Conservation (phyloP, 306 rosid genomes). For the Trifolium fragiferum region DNA sequence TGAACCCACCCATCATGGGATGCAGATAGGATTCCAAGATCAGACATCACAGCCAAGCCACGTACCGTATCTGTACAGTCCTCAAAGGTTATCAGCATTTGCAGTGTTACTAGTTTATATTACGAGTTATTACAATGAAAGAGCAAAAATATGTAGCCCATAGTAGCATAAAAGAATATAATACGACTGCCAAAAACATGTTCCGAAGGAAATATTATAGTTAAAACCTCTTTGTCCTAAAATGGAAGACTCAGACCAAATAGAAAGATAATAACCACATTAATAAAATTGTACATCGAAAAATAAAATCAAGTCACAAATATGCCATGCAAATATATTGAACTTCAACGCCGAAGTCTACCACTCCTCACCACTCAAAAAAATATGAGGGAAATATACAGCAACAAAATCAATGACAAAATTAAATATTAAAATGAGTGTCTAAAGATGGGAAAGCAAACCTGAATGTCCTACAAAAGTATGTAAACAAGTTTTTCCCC, state of each 20-base stretch:
- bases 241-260: slow-evolving; percentile 1
- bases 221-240: slow-evolving; percentile 22
- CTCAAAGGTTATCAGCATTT: slow-evolving; percentile 41
- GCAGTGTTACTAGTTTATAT: slow-evolving; percentile 33
- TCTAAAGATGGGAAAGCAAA: slow-evolving; percentile 38
- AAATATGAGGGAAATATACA: slow-evolving; percentile 25
- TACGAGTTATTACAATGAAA: slow-evolving; percentile 1
- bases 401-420: background rate
- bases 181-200: slow-evolving; percentile 34
- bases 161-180: slow-evolving; percentile 26
- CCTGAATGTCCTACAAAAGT: slow-evolving; percentile 94
- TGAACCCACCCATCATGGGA: slow-evolving; percentile 91
- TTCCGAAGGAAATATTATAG: slow-evolving; percentile 16
- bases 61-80: slow-evolving; percentile 85
- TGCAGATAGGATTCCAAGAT: slow-evolving; percentile 83
- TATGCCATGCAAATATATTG: slow-evolving; percentile 20
- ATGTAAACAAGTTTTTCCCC: slow-evolving; percentile 73
- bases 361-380: slow-evolving; percentile 22
- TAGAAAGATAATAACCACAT: slow-evolving; percentile 27
- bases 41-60: slow-evolving; percentile 87
- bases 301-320: slow-evolving; percentile 36
- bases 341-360: slow-evolving; percentile 25
- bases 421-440: slow-evolving; percentile 15
- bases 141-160: slow-evolving; percentile 19
- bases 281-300: slow-evolving; percentile 14